Evolutionary conservation across 2,329 filamentous ascomycete species (phyloP).

Genomic region (Mycosphaerella sp.): DNA sequence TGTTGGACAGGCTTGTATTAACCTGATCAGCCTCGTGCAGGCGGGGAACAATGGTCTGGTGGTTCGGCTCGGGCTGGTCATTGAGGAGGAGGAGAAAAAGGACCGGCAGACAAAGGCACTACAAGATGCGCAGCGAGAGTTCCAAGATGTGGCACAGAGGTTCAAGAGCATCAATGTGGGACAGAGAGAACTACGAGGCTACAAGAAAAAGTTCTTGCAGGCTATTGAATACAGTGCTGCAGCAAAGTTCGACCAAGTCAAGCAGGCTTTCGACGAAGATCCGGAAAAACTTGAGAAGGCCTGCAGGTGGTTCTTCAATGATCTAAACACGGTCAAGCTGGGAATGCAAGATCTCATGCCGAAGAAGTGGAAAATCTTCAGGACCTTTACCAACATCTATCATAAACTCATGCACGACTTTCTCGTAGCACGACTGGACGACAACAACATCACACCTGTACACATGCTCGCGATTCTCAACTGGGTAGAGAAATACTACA

Average conservation of each 20-base stretch:
- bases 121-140: conserved; percentile 90
- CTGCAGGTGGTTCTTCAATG: conserved; percentile 96
- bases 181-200: conserved; percentile 84
- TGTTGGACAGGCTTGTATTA: conserved; percentile 79
- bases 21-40: conserved; percentile 80
- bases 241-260: conserved; percentile 65
- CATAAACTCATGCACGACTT: conserved; percentile 95
- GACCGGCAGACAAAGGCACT: conserved; percentile 85
- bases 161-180: conserved; percentile 89
- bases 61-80: conserved; percentile 83
- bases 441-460: conserved; percentile 74
- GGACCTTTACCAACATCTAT: conserved; percentile 84
- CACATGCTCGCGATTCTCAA: conserved; percentile 89
- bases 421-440: conserved; percentile 73
- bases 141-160: conserved; percentile 85
- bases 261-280: conserved; percentile 73
- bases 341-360: conserved; percentile 91
- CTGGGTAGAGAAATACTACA: conserved; percentile 93
- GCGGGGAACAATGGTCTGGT: conserved; percentile 83
- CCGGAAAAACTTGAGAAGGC: conserved; percentile 77
- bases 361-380: conserved; percentile 92
- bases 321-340: conserved; percentile 87
- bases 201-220: conserved; percentile 91
- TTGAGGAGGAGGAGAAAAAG: conserved; percentile 94
- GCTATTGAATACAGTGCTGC: conserved; percentile 69